These are phyloP conservation scores for Citrus cavaleriei DNA, from an alignment of 345 rosid genomes.

Conservation along the genomic window DNA sequence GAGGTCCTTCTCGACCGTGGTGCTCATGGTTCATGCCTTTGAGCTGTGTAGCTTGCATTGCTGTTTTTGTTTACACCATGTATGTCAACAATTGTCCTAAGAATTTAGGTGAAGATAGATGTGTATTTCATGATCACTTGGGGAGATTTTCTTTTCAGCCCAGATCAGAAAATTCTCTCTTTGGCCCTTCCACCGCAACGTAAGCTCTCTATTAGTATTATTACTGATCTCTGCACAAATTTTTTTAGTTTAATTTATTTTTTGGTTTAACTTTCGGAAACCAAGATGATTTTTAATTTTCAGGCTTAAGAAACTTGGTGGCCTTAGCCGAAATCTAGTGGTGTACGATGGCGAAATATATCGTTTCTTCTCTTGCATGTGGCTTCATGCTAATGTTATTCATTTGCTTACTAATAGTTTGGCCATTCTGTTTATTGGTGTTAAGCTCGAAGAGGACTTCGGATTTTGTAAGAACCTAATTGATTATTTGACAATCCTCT, in stretches of 20 bases:
- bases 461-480: constrained; percentile 64
- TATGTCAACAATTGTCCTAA: constrained; percentile 68
- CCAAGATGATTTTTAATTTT: neutral
- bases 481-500: neutral
- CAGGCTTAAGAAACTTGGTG: constrained; percentile 78
- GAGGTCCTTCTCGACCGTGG: constrained; percentile 44
- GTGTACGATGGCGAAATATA: constrained; percentile 50
- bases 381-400: constrained; percentile 86
- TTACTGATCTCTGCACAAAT: no score
- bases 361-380: constrained; percentile 83
- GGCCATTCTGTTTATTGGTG: constrained; percentile 64
- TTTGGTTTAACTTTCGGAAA: neutral
- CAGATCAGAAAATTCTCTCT: constrained; percentile 36
- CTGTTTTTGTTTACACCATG: constrained; percentile 53
- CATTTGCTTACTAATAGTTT: constrained; percentile 71
- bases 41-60: constrained; percentile 40
- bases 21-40: constrained; percentile 67
- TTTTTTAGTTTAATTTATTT: neutral
- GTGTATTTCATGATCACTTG: constrained; percentile 35
- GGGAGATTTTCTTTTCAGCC: constrained; percentile 67
- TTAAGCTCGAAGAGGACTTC: constrained; percentile 78
- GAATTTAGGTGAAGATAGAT: constrained; percentile 23
- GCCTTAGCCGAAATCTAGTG: constrained; percentile 56
- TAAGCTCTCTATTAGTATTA: constrained; percentile 20
- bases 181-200: constrained; percentile 72